phyloP scores from a whole-genome alignment of 208 protist genomes.

The Crithidia expoeki region DNA sequence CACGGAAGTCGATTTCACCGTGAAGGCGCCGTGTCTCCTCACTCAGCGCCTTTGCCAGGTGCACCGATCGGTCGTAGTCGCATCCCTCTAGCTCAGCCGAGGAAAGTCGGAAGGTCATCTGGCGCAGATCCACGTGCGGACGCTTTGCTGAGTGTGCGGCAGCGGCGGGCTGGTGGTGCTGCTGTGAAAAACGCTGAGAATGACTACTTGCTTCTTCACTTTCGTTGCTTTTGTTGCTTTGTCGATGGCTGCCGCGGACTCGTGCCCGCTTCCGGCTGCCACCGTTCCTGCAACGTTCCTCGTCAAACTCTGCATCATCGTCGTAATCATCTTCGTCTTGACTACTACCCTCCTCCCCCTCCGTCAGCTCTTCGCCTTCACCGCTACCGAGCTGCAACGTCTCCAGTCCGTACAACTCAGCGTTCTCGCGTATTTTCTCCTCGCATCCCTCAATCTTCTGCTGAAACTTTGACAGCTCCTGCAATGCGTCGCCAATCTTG shows the following conservation, averaged over 20 bases:
- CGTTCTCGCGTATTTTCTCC: slow-evolving; percentile 85
- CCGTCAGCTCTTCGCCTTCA: slow-evolving; percentile 37
- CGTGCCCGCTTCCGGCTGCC: slow-evolving; percentile 6
- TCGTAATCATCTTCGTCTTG: slow-evolving; percentile 31
- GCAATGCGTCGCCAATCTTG: slow-evolving; percentile 80
- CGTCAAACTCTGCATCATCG: slow-evolving; percentile 12
- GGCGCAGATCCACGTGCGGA: slow-evolving; percentile 36
- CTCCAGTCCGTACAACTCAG: slow-evolving; percentile 85
- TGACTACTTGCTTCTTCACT: neutral
- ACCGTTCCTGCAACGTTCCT: neutral
- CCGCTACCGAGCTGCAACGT: slow-evolving; percentile 57
- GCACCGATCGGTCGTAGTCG: slow-evolving; percentile 85
- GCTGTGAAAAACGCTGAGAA: neutral
- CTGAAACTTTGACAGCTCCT: slow-evolving; percentile 85
- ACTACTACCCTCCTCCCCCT: slow-evolving; percentile 32
- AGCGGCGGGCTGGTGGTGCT: neutral
- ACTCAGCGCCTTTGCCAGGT: slow-evolving; percentile 87
- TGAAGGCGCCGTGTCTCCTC: slow-evolving; percentile 88
- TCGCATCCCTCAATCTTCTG: slow-evolving; percentile 90
- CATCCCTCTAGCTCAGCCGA: slow-evolving; percentile 77
- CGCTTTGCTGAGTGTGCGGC: slow-evolving; percentile 8
- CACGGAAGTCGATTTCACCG: slow-evolving; percentile 93
- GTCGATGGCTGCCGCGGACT: neutral
- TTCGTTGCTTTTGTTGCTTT: neutral
- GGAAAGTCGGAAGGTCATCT: slow-evolving; percentile 67